phyloP scores from a whole-genome alignment of 73 alveolate species.

The Paramecium tetraurelia region DNA sequence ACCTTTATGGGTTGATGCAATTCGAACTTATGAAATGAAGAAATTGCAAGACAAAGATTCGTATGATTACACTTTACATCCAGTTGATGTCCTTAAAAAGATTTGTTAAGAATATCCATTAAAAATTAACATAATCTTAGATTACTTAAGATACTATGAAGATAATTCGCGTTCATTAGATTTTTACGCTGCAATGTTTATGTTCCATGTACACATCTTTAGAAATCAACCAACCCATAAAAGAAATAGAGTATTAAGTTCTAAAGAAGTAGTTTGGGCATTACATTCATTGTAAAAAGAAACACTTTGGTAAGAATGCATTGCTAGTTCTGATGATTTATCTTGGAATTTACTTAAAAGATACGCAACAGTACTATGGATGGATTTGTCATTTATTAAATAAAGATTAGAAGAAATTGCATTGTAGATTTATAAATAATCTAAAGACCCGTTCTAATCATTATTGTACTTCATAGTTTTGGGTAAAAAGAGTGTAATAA shows the following conservation, averaged over 20 bases:
- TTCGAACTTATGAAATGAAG: not conserved
- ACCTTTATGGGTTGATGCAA: not conserved
- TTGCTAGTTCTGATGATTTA: not conserved
- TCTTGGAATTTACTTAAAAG: constrained; percentile 36
- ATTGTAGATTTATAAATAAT: not conserved
- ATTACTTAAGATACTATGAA: not conserved
- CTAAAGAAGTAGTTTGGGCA: constrained; percentile 51
- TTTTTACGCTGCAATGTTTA: constrained; percentile 41
- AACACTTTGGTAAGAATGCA: constrained; percentile 40
- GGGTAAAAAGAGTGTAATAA: constrained; percentile 34
- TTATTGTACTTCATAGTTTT: not conserved
- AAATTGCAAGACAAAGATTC: not conserved
- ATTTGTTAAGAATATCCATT: not conserved
- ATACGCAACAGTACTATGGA: constrained; percentile 39
- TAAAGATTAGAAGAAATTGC: constrained; percentile 30
- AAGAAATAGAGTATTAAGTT: not conserved
- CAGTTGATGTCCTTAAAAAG: not conserved
- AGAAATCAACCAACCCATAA: not conserved
- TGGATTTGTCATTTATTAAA: constrained; percentile 40
- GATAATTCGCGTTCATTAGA: constrained; percentile 18
- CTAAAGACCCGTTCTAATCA: constrained; percentile 15
- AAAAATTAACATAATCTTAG: constrained; percentile 2
- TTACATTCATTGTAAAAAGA: constrained; percentile 4
- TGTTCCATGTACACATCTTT: constrained; percentile 26
- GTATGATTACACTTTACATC: not conserved